Evolutionary conservation across 306 rosid species (phyloP), one percentile per base, ranked within the genome.

Genomic region (Abrus precatorius): DNA sequence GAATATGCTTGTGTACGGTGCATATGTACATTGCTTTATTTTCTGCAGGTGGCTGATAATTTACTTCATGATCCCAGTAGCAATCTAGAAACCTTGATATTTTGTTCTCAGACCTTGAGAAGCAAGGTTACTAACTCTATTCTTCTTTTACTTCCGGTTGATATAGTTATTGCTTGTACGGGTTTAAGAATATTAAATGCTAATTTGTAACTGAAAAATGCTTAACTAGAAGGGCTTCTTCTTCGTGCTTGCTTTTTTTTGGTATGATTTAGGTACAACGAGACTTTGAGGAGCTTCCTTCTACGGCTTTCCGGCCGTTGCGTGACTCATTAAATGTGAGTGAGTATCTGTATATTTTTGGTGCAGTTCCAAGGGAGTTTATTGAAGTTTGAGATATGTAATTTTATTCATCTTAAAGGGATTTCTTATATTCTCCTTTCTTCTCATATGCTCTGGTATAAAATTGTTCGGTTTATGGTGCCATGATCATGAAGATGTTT

Each of bases 311-410:
- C 87, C 90, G 92, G 59, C 97, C 97, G 2, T 83, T 96, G 75
- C 97, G 99, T 30, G 98, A 96, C 84, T 96, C 99, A 5, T 92
- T 96, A 87, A 93, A 96, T 86, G 99, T 96, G 90, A 91, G 99
- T 86, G 78, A 81, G 79, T 82, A 64, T 91, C 69, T 67, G 10
- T 72, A 41, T 43, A 14, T 3, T 64, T 67, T 67, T 45, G 55
- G 40, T 32, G 78, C 52, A 36, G 28, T 77, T 69, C 65, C 5
- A 36, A 74, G 61, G 43, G 77, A 61, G 72, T 64, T 59, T 44
- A 32, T 78, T 55, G 72, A 48, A 27, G 38, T 64, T 20, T 49
- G 11, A 33, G 66, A 76, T 14, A 29, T 29, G 55, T 33, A 28
- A 28, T 28, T 55, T 69, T 32, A 57, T 67, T 43, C 11, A 20